phyloP scores from a whole-genome alignment of 129 eudicot genomes.

The Artemisia annua region DNA sequence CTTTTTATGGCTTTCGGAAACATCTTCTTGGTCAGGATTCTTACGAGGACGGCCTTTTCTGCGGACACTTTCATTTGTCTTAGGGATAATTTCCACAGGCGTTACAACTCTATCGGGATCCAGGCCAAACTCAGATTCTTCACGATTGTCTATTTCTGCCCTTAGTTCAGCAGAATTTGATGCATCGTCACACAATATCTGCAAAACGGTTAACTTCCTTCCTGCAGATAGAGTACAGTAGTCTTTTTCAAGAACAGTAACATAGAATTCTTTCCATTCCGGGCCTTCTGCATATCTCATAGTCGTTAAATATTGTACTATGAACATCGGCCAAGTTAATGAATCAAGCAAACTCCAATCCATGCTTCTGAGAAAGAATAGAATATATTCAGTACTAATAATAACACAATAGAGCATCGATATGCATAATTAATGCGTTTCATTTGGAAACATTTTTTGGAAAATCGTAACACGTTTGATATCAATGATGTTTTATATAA shows the following conservation, averaged over 20 bases:
- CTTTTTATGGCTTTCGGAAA: conserved; percentile 33
- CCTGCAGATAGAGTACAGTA: conserved; percentile 73
- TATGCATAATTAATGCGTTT: not conserved
- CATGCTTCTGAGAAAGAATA: conserved; percentile 51
- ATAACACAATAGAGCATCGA: conserved; percentile 2
- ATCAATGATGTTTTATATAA: too few species aligned
- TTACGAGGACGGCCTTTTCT: conserved; percentile 34
- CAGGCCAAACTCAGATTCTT: conserved; percentile 65
- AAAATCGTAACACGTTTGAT: not conserved
- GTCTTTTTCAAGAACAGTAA: conserved; percentile 61
- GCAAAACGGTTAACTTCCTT: conserved; percentile 59
- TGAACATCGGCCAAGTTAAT: conserved; percentile 85
- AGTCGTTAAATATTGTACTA: conserved; percentile 68
- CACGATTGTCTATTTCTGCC: conserved; percentile 79
- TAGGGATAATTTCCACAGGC: conserved; percentile 44
- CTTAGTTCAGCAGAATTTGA: conserved; percentile 73
- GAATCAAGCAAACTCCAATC: conserved; percentile 96
- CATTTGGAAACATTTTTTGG: conserved; percentile 3
- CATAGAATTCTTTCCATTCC: conserved; percentile 77
- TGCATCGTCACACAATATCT: conserved; percentile 85
- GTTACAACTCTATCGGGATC: conserved; percentile 46
- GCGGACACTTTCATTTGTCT: conserved; percentile 21
- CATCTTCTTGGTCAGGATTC: conserved; percentile 49
- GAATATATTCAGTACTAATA: not conserved
- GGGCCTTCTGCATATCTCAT: conserved; percentile 65